phyloP scores from a whole-genome alignment of 139 green algal genomes.

The Auxenochlorella protothecoides region DNA sequence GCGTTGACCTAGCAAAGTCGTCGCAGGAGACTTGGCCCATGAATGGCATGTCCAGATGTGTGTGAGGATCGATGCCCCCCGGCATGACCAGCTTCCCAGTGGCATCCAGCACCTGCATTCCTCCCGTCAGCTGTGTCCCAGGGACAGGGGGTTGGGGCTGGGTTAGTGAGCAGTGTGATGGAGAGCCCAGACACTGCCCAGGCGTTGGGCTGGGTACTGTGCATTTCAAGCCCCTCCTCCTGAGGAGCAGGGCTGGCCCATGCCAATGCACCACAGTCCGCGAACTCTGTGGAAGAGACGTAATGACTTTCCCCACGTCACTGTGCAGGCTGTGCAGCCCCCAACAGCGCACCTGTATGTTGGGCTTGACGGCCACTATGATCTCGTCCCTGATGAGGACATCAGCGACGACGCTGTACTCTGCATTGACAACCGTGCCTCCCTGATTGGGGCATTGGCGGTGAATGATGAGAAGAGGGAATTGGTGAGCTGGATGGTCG shows the following conservation, averaged over 20 bases:
- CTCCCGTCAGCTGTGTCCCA: slow-evolving; percentile 7
- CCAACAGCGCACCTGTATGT: slow-evolving; percentile 36
- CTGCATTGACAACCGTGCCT: slow-evolving; percentile 83
- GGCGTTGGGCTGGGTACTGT: neutral
- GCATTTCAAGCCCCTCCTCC: too few relatives aligned
- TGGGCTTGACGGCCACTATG: slow-evolving; percentile 49
- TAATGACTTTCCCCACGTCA: neutral
- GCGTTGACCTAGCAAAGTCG: slow-evolving; percentile 60
- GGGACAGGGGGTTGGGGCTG: neutral
- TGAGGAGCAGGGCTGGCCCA: neutral
- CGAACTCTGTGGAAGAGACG: neutral
- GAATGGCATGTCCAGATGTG: slow-evolving; percentile 92
- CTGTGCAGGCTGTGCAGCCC: neutral
- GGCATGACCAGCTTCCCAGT: slow-evolving; percentile 77
- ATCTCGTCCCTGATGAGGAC: slow-evolving; percentile 68
- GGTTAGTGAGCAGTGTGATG: neutral
- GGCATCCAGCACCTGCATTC: slow-evolving; percentile 59
- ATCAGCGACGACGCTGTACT: slow-evolving; percentile 51
- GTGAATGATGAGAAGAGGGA: too few relatives aligned
- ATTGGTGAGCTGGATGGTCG: too few relatives aligned
- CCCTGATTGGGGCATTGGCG: slow-evolving; percentile 33
- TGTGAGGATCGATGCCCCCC: slow-evolving; percentile 95
- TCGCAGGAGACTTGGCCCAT: slow-evolving; percentile 73
- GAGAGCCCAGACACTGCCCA: neutral
- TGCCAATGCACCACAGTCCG: neutral